Conservation (phyloP, 2,329 filamentous ascomycete genomes). For the Myotisia sp. region DNA sequence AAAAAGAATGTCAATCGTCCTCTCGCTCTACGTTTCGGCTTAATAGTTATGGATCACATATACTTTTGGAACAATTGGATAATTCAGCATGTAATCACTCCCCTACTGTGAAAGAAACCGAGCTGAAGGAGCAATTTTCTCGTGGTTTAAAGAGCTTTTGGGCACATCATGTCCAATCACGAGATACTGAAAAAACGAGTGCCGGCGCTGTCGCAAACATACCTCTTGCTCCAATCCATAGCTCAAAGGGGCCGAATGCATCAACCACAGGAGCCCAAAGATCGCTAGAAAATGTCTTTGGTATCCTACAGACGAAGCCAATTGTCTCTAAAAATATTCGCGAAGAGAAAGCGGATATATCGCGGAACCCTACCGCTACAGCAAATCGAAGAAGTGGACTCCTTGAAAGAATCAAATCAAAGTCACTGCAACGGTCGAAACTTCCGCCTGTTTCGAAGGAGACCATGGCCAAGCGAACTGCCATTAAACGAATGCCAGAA, state of each 20-base stretch:
- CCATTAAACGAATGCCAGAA: conserved; percentile 54
- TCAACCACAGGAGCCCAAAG: not conserved
- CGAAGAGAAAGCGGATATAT: conserved; percentile 9
- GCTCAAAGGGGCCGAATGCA: conserved; percentile 8
- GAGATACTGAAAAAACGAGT: conserved; percentile 21
- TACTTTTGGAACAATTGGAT: conserved; percentile 23
- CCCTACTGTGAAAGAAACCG: conserved; percentile 30
- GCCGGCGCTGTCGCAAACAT: conserved; percentile 22
- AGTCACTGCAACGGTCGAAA: conserved; percentile 42
- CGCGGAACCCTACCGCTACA: conserved; percentile 16
- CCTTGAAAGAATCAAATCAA: conserved; percentile 60
- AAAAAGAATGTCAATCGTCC: conserved; percentile 17
- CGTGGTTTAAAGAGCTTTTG: conserved; percentile 33
- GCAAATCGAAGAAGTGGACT: conserved; percentile 43
- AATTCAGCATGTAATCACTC: conserved; percentile 6
- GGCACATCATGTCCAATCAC: conserved; percentile 26
- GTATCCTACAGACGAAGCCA: conserved; percentile 19
- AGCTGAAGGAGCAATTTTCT: conserved; percentile 38
- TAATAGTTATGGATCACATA: conserved; percentile 28
- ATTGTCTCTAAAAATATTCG: conserved; percentile 19
- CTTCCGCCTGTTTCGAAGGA: conserved; percentile 35
- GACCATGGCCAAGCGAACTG: conserved; percentile 47
- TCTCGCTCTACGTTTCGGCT: conserved; percentile 21
- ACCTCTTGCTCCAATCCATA: conserved; percentile 23
- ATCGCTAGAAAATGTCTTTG: conserved; percentile 1